These are phyloP conservation scores for Sechiopsis laciniata DNA, from an alignment of 306 rosid species.

Conservation along the genomic window DNA sequence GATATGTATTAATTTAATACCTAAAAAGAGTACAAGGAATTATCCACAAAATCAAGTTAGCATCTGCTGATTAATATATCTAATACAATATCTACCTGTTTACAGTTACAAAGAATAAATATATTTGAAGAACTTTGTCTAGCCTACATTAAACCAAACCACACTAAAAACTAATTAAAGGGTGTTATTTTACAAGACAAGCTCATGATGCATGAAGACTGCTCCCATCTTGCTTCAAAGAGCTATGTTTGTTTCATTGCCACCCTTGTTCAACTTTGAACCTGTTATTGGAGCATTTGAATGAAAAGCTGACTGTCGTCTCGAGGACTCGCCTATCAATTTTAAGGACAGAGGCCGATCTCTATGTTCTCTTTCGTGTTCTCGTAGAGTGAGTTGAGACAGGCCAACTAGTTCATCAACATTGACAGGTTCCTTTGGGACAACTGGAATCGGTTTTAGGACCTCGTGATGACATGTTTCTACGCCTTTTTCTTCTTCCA, in stretches of 20 bases:
- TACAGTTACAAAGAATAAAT: slow-evolving; percentile 77
- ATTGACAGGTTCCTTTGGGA: slow-evolving; percentile 71
- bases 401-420: slow-evolving; percentile 85
- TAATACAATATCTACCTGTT: slow-evolving; percentile 49
- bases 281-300: slow-evolving; percentile 57
- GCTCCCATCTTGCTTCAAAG: slow-evolving; percentile 38
- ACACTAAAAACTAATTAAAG: slow-evolving; percentile 24
- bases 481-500: slow-evolving; percentile 39
- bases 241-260: slow-evolving; percentile 59
- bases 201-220: slow-evolving; percentile 26
- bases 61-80: slow-evolving; percentile 29
- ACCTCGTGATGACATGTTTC: slow-evolving; percentile 56
- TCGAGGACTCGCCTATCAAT: slow-evolving; percentile 68
- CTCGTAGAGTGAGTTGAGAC: slow-evolving; percentile 80
- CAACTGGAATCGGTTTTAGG: slow-evolving; percentile 61
- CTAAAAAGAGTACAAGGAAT: neutral
- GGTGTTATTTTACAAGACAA: slow-evolving; percentile 27
- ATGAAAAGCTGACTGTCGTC: slow-evolving; percentile 98
- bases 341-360: slow-evolving; percentile 66
- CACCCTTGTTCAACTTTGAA: slow-evolving; percentile 55
- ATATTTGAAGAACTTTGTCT: slow-evolving; percentile 51
- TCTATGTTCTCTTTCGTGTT: slow-evolving; percentile 32
- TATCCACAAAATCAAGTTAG: slow-evolving; percentile 14
- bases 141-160: slow-evolving; percentile 57
- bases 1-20: neutral